Percentiles rank a stretch among this genome's conserved stretches.
phyloP scores from a whole-genome alignment of 495 filamentous ascomycete genomes.

The Penicillium ucsense region DNA sequence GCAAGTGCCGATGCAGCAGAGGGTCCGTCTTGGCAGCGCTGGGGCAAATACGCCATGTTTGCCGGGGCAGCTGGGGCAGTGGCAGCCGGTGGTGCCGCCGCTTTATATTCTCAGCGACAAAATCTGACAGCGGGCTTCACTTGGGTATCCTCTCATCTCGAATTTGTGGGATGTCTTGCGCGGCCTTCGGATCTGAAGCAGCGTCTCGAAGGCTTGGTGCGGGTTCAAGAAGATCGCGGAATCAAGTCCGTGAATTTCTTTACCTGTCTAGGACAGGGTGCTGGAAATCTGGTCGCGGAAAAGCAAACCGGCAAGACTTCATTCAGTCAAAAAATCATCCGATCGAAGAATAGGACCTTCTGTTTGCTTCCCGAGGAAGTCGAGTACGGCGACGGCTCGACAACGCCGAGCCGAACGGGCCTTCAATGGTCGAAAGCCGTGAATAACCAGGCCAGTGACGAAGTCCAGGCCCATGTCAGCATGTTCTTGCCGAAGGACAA shows the following conservation, averaged over 20 bases:
- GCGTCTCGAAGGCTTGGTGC: constrained; percentile 47
- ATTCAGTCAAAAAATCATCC: constrained; percentile 32
- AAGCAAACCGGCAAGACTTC: constrained; percentile 15
- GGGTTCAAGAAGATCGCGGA: constrained; percentile 41
- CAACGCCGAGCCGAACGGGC: constrained; percentile 13
- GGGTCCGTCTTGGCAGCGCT: constrained; percentile 54
- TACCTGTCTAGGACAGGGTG: constrained; percentile 66
- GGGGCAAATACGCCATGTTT: constrained; percentile 76
- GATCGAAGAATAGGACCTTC: constrained; percentile 62
- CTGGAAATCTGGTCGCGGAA: constrained; percentile 28
- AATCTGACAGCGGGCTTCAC: constrained; percentile 58
- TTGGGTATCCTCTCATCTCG: constrained; percentile 88
- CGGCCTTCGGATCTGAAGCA: constrained; percentile 64
- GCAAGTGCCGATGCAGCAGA: constrained; percentile 37
- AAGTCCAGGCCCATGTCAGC: constrained; percentile 71
- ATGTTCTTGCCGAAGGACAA: constrained; percentile 84
- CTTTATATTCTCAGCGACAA: constrained; percentile 75
- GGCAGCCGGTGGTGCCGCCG: constrained; percentile 78
- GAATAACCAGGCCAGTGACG: constrained; percentile 71
- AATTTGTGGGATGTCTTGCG: constrained; percentile 84
- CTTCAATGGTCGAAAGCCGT: constrained; percentile 54
- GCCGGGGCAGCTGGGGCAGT: constrained; percentile 74
- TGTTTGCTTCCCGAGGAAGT: constrained; percentile 61
- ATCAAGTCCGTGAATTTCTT: constrained; percentile 75
- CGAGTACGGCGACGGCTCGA: constrained; percentile 22